Evolutionary conservation across 345 rosid genomes (phyloP).

Genomic region (Geranium brycei): DNA sequence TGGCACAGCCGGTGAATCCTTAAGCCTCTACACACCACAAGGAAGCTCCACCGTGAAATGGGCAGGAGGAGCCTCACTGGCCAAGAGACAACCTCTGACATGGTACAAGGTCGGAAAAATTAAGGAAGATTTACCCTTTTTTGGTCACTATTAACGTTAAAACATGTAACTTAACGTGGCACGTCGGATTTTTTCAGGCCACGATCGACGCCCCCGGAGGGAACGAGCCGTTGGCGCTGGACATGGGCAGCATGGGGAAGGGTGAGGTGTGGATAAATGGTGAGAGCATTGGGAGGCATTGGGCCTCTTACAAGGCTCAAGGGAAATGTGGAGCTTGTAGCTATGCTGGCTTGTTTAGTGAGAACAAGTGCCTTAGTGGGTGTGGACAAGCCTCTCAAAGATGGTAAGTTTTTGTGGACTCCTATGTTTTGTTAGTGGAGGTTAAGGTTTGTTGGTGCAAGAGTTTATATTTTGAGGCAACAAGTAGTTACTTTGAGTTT

Average conservation of each 20-base stretch:
- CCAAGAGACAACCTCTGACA: slow-evolving; percentile 53
- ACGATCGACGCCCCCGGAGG: slow-evolving; percentile 53
- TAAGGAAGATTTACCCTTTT: background rate
- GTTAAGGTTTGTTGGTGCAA: too few species aligned
- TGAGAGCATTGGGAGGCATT: slow-evolving; percentile 71
- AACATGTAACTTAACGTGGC: too few species aligned
- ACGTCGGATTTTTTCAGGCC: slow-evolving; percentile 25
- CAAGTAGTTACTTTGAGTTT: too few species aligned
- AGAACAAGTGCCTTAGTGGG: slow-evolving; percentile 40
- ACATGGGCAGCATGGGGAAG: slow-evolving; percentile 73
- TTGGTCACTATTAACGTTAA: too few species aligned
- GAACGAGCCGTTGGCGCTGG: slow-evolving; percentile 66
- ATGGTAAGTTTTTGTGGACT: slow-evolving; percentile 28
- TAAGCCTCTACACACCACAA: slow-evolving; percentile 45
- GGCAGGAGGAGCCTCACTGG: slow-evolving; percentile 47
- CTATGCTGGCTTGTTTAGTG: slow-evolving; percentile 45
- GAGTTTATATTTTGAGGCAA: too few species aligned
- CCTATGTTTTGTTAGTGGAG: too few species aligned
- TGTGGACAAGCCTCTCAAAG: slow-evolving; percentile 81
- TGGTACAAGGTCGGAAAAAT: slow-evolving; percentile 64
- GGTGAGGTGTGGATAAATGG: slow-evolving; percentile 88
- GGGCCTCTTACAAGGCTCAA: slow-evolving; percentile 56
- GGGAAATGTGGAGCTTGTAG: slow-evolving; percentile 63
- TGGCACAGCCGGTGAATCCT: slow-evolving; percentile 70
- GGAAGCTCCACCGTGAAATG: slow-evolving; percentile 75